A percentile compares a stretch with the other conserved stretches of the same genome.
These are phyloP conservation scores for Dactylorhiza incarnata DNA, from an alignment of 106 monocot species.

Conservation along the genomic window DNA sequence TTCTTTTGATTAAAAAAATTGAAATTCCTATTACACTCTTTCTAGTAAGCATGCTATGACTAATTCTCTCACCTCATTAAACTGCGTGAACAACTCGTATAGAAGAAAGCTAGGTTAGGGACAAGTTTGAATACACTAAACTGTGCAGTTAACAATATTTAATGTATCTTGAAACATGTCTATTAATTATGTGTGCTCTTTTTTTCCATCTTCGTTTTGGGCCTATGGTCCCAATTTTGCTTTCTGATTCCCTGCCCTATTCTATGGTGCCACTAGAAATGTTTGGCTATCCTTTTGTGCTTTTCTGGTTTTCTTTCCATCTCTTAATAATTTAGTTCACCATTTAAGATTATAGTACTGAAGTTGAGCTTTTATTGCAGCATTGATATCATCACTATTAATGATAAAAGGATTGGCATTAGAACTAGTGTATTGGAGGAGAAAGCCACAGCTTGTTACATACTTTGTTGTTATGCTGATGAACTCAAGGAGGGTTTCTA, in stretches of 20 bases:
- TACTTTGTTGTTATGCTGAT: constrained; percentile 71
- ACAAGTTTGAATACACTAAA: no score
- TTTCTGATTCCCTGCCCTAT: no score
- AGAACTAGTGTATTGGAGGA: constrained; percentile 63
- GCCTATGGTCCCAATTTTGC: no score
- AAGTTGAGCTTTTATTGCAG: constrained; percentile 19
- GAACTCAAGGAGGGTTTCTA: constrained; percentile 73
- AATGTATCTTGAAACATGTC: no score
- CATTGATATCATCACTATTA: constrained; percentile 57
- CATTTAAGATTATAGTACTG: neutral
- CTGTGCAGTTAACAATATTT: no score
- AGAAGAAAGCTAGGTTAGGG: no score
- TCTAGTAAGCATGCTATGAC: neutral
- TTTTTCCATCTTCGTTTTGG: no score
- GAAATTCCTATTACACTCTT: no score
- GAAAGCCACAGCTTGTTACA: constrained; percentile 66
- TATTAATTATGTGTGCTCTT: no score
- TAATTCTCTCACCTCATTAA: neutral
- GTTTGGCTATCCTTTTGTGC: neutral
- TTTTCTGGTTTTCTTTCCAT: neutral
- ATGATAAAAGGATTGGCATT: constrained; percentile 60
- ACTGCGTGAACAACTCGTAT: no score
- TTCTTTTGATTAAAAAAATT: no score
- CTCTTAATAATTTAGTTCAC: neutral
- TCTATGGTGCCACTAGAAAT: no score